A percentile compares a stretch with the other conserved stretches of the same genome.
Conservation (phyloP, 1,139 yeast genomes). For the Pichia sp. region DNA sequence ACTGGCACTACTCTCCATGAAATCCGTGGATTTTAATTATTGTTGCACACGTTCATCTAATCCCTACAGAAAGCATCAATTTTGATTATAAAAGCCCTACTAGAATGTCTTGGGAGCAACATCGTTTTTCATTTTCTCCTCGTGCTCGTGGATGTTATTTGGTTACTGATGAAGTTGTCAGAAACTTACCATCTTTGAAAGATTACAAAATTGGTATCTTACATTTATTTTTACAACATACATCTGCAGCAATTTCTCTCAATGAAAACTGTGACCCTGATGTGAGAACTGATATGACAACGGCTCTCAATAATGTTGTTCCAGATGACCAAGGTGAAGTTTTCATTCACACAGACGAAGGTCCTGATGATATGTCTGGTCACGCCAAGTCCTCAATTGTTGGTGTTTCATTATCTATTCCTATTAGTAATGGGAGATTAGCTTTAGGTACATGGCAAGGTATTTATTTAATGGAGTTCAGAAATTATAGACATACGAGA, state of each 20-base stretch:
- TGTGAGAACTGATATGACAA: constrained; percentile 61
- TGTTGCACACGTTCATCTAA: too few relatives aligned
- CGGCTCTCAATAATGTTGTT: constrained; percentile 54
- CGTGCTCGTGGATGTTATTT: constrained; percentile 64
- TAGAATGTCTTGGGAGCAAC: constrained; percentile 43
- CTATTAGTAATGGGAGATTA: constrained; percentile 59
- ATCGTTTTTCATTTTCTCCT: constrained; percentile 47
- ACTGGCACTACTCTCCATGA: too few relatives aligned
- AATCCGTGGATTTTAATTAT: too few relatives aligned
- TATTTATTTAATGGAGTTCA: constrained; percentile 65
- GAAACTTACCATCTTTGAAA: constrained; percentile 51
- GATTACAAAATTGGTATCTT: constrained; percentile 56
- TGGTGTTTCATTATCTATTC: constrained; percentile 61
- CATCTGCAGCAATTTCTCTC: constrained; percentile 68
- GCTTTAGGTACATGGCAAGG: constrained; percentile 87
- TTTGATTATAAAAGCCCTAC: constrained; percentile 6
- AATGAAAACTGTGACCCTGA: constrained; percentile 80
- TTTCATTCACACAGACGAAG: constrained; percentile 60
- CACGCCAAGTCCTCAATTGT: constrained; percentile 61
- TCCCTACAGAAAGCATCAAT: too few relatives aligned
- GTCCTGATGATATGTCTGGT: constrained; percentile 79
- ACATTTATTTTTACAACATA: constrained; percentile 66
- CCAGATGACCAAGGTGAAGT: constrained; percentile 66
- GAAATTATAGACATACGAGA: constrained; percentile 56
- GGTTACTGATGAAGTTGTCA: constrained; percentile 56